These are phyloP conservation scores for Microbotryum lychnidis-dioicae DNA, from an alignment of 1,284 basidiomycete genomes.

Conservation along the genomic window DNA sequence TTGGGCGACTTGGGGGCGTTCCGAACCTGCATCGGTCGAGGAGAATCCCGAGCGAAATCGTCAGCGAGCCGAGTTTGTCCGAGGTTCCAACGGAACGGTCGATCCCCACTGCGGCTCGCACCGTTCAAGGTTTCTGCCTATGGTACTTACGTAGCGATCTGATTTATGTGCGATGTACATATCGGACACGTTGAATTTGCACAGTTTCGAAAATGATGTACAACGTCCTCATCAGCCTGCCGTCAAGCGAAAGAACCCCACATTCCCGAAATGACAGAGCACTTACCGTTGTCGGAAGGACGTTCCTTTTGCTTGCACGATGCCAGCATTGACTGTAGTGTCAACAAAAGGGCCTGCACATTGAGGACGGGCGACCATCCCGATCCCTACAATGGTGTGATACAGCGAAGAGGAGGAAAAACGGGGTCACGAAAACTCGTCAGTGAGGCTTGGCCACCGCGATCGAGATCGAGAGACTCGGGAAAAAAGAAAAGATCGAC, in stretches of 20 bases:
- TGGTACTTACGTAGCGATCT: too few relatives aligned
- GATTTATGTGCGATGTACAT: neutral
- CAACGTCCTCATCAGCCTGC: neutral
- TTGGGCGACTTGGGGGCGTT: conserved; percentile 25
- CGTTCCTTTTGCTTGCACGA: conserved; percentile 34
- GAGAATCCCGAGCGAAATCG: too few relatives aligned
- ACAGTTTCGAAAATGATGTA: neutral
- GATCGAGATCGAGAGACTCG: neutral
- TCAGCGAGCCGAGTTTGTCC: too few relatives aligned
- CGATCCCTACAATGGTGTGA: neutral
- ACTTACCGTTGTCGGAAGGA: conserved; percentile 30
- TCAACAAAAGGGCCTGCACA: conserved; percentile 41
- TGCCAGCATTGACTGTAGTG: conserved; percentile 45
- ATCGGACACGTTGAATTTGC: neutral
- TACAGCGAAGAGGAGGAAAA: too few relatives aligned
- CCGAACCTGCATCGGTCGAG: conserved; percentile 6
- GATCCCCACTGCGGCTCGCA: too few relatives aligned
- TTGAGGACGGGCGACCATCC: conserved; percentile 38
- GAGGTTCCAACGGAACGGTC: too few relatives aligned
- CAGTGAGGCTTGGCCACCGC: neutral
- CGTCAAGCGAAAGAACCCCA: neutral
- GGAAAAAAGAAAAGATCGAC: conserved; percentile 14
- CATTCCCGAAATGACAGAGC: neutral
- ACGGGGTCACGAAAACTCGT: neutral
- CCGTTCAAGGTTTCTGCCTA: too few relatives aligned